Evolutionary conservation across 2,329 filamentous ascomycete genomes (phyloP).

Genomic region (Cordyceps sp.): DNA sequence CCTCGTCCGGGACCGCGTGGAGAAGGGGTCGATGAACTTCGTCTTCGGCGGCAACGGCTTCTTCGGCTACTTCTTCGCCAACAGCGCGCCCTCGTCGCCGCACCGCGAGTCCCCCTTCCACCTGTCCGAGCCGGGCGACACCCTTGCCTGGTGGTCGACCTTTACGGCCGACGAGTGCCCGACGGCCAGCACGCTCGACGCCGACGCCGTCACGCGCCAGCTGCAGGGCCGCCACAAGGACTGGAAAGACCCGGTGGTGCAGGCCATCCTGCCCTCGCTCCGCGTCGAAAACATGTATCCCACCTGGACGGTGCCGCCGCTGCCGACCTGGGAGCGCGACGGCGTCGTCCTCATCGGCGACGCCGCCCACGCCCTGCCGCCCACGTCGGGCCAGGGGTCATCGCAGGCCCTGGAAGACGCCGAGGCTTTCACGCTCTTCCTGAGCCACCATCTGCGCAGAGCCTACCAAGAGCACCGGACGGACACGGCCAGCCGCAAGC

Average conservation of each 20-base stretch:
- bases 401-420: conserved; percentile 8
- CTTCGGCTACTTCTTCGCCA: conserved; percentile 8
- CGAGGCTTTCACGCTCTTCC: conserved; percentile 5
- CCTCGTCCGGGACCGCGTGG: conserved; percentile 4
- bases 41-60: conserved; percentile 8
- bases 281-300: conserved; percentile 7
- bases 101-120: conserved; percentile 6
- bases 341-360: conserved; percentile 8
- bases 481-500: conserved; percentile 1
- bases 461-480: background rate
- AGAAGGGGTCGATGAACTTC: conserved; percentile 8
- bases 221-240: conserved; percentile 5
- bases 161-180: conserved; percentile 5
- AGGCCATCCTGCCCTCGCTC: conserved; percentile 2
- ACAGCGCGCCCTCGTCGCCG: conserved; percentile 3
- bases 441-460: conserved; percentile 4
- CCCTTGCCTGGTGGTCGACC: conserved; percentile 8
- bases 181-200: conserved; percentile 4
- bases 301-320: conserved; percentile 6
- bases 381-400: conserved; percentile 7
- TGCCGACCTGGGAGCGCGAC: conserved; percentile 8
- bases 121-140: conserved; percentile 5
- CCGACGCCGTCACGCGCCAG: conserved; percentile 5
- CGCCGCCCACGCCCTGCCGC: conserved; percentile 7
- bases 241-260: conserved; percentile 8